Percentiles rank a stretch among this genome's conserved stretches.
These are phyloP conservation scores for Fragosphaeria purpurea DNA, from an alignment of 2,329 filamentous ascomycete species.

Conservation along the genomic window DNA sequence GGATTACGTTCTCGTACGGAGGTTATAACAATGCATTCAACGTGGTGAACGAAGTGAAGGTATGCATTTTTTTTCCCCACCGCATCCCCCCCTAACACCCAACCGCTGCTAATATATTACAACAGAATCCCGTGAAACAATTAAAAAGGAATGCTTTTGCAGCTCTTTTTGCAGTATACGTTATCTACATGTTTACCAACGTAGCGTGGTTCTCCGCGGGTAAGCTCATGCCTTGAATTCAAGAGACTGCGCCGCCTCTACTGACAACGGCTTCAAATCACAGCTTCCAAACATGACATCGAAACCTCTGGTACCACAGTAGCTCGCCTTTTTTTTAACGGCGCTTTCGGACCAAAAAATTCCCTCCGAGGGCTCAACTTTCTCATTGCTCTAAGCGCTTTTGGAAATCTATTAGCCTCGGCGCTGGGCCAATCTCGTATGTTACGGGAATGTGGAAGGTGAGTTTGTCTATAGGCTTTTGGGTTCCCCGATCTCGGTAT, in stretches of 20 bases:
- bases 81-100: no score
- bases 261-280: background rate
- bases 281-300: slow-evolving; percentile 42
- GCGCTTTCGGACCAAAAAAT: slow-evolving; percentile 41
- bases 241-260: background rate
- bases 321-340: slow-evolving; percentile 47
- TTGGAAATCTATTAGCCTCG: slow-evolving; percentile 47
- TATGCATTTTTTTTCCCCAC: background rate
- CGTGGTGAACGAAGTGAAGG: slow-evolving; percentile 47
- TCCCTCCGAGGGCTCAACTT: slow-evolving; percentile 45
- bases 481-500: no score
- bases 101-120: no score
- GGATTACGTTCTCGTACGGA: slow-evolving; percentile 47
- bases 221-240: slow-evolving; percentile 6
- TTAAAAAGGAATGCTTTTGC: slow-evolving; percentile 39
- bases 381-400: slow-evolving; percentile 45
- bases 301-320: slow-evolving; percentile 39
- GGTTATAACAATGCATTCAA: slow-evolving; percentile 52
- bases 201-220: slow-evolving; percentile 49
- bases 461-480: slow-evolving; percentile 2
- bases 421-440: slow-evolving; percentile 45
- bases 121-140: slow-evolving; percentile 46
- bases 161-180: slow-evolving; percentile 38
- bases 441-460: slow-evolving; percentile 49
- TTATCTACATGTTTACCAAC: slow-evolving; percentile 49